Percentiles rank a stretch among this genome's conserved stretches.
Conservation (phyloP, 805 yeast genomes). For the Kuraishia capsulata region DNA sequence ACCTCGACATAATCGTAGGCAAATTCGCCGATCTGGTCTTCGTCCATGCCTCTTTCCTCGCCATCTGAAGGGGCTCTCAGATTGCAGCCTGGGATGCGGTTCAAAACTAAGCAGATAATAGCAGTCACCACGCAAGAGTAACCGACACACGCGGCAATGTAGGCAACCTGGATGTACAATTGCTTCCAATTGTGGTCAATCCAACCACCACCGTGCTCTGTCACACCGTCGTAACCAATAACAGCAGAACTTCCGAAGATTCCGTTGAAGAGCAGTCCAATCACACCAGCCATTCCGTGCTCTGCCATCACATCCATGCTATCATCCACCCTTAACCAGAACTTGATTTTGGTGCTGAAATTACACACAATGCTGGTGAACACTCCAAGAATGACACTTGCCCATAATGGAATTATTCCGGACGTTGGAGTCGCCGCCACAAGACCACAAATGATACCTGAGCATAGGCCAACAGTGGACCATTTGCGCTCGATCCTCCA, state of each 20-base stretch:
- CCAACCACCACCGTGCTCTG: conserved; percentile 90
- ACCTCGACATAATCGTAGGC: conserved; percentile 99
- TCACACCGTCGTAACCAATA: conserved; percentile 81
- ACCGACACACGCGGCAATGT: conserved; percentile 64
- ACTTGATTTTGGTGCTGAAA: conserved; percentile 81
- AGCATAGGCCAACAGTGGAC: conserved; percentile 92
- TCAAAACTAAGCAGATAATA: conserved; percentile 60
- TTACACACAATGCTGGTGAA: conserved; percentile 80
- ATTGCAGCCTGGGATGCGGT: conserved; percentile 74
- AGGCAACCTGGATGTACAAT: conserved; percentile 83
- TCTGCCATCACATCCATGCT: conserved; percentile 95
- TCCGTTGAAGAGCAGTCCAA: conserved; percentile 85
- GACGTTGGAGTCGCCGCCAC: conserved; percentile 97
- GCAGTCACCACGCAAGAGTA: conserved; percentile 73
- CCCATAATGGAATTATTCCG: conserved; percentile 88
- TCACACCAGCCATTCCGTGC: conserved; percentile 94
- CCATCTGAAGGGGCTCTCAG: conserved; percentile 77
- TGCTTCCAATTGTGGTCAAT: conserved; percentile 84
- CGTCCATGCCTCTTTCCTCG: conserved; percentile 87
- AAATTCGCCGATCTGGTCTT: conserved; percentile 95
- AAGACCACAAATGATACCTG: conserved; percentile 91
- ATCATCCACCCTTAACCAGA: conserved; percentile 76
- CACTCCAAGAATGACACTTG: conserved; percentile 77
- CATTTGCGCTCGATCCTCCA: conserved; percentile 82
- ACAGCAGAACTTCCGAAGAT: conserved; percentile 83